Evolutionary conservation across 1,284 basidiomycete species (phyloP), one percentile per base, ranked within the genome.

Genomic region (Polyporus tsugae): DNA sequence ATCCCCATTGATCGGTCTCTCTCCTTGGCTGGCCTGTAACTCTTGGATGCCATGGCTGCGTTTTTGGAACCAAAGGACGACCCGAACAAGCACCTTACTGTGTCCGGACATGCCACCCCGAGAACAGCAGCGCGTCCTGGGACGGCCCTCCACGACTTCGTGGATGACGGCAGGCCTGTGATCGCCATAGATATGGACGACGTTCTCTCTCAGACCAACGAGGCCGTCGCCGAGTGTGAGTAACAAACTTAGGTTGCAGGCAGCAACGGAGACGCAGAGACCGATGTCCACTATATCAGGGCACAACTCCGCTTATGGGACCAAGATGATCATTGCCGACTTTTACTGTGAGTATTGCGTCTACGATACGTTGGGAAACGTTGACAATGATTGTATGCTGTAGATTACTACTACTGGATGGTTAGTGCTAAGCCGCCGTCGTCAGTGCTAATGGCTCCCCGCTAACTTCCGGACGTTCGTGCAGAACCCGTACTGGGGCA

Each of bases 111-210:
- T 61, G 67, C 71, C 0, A 70, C 69, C 9, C 71, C 71, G 15
- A 63, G 69, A 22, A 67, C 66, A 4, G 69, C 65, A 5, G 71
- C 71, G 7, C 60, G 61, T 11, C 65, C 71, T 6, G 71, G 71
- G 1, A 69, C 69, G 1, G 52, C 64, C 35, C 67, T 72, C 5
- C 61, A 69, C 19, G 67, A 72, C 25, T 70, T 72, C 29, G 59
- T 64, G 59, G 63, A 68, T 41, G 53, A 63, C 13, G 64, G 62
- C 41, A 53, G 69, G 67, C 84, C 84, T 15, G 78, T 90, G 60
- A 90, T 94, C 75, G 91, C 91, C 4, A 82, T 93, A 49, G 93
- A 94, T 80, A 80, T 94, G 69, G 93, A 94, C 74, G 93, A 95
- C 82, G 93, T 94, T 5, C 79, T 94, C 63, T 85, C 89, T 71